Evolutionary conservation across 2,329 filamentous ascomycete genomes (phyloP).

Genomic region (Epichloe sylvatica): DNA sequence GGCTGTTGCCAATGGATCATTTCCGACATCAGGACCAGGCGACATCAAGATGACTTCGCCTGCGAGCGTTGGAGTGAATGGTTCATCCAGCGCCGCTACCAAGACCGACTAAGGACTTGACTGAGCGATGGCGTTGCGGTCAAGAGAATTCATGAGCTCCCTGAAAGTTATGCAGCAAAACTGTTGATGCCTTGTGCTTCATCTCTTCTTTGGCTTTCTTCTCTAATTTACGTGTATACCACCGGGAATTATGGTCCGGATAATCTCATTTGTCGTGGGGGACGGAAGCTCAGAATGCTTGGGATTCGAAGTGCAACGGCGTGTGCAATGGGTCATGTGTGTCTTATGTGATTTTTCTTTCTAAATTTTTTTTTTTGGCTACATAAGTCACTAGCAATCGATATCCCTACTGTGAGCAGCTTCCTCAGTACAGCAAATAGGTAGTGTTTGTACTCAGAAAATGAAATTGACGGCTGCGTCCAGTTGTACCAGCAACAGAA

Average conservation of each 20-base stretch:
- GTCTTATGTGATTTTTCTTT: background rate
- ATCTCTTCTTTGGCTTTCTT: conserved; percentile 11
- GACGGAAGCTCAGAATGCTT: background rate
- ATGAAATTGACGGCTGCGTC: conserved; percentile 1
- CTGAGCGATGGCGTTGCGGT: background rate
- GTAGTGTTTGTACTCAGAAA: background rate
- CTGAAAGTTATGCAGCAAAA: conserved; percentile 12
- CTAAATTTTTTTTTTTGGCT: conserved; percentile 12
- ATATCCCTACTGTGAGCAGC: conserved; percentile 11
- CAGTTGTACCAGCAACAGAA: background rate
- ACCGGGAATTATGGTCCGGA: conserved; percentile 2
- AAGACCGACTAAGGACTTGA: conserved; percentile 30
- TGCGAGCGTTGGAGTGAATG: conserved; percentile 25
- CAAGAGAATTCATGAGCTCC: conserved; percentile 12
- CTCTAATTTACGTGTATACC: conserved; percentile 8
- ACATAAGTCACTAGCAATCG: conserved; percentile 15
- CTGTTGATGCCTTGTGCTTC: conserved; percentile 7
- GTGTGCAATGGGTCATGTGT: background rate
- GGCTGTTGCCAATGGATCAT: conserved; percentile 28
- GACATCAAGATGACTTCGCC: conserved; percentile 33
- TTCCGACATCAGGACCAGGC: conserved; percentile 31
- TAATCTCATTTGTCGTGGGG: conserved; percentile 10
- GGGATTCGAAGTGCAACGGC: background rate
- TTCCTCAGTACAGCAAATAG: background rate
- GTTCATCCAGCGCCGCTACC: conserved; percentile 15